phyloP scores from a whole-genome alignment of 2,329 filamentous ascomycete species.

The Apiospora malaysiana region DNA sequence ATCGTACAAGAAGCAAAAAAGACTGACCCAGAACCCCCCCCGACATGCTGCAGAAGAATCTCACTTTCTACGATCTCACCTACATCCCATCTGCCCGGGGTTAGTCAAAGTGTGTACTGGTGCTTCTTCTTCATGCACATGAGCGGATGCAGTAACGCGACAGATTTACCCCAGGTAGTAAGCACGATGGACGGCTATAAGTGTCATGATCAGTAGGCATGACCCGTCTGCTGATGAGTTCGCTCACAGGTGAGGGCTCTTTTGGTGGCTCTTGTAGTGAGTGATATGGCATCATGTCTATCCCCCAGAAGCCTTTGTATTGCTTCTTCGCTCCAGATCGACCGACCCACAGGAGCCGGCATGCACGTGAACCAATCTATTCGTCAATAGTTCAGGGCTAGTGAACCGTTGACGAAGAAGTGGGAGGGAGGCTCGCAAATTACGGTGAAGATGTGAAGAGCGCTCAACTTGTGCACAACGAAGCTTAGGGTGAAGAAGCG shows the following conservation, averaged over 20 bases:
- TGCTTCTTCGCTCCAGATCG: constrained; percentile 10
- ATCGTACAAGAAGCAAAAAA: background rate
- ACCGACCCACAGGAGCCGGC: background rate
- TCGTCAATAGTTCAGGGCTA: constrained; percentile 6
- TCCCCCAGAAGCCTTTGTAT: background rate
- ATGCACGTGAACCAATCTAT: constrained; percentile 13
- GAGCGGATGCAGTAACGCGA: background rate
- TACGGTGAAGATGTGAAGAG: background rate
- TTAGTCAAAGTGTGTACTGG: background rate
- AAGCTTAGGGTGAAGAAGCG: background rate
- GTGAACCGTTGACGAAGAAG: background rate
- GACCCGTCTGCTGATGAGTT: no score
- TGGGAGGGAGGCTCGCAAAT: background rate
- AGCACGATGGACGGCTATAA: background rate
- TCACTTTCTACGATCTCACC: constrained; percentile 2
- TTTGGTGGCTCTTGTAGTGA: no score
- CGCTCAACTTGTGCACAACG: background rate
- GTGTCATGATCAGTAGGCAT: background rate
- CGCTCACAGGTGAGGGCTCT: no score
- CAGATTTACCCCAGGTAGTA: constrained; percentile 1
- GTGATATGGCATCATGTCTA: background rate
- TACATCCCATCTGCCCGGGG: background rate
- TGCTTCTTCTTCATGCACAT: background rate
- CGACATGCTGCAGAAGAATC: constrained; percentile 6
- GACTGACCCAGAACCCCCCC: constrained; percentile 3